Conservation (phyloP, 106 monocot species). For the Narthecium ossifragum region DNA sequence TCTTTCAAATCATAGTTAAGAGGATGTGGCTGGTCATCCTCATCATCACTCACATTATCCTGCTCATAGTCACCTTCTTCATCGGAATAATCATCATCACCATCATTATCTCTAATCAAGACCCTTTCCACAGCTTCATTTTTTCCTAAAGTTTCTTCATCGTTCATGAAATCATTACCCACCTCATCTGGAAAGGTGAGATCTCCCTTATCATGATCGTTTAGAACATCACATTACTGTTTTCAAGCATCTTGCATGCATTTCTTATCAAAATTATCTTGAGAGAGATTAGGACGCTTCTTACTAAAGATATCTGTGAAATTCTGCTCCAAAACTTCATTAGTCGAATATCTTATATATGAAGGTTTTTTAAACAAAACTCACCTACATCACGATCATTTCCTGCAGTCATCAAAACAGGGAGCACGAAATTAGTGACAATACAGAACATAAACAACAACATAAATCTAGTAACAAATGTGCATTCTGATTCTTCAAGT, state of each 20-base stretch:
- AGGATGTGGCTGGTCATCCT: slow-evolving; percentile 14
- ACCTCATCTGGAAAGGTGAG: slow-evolving; percentile 1
- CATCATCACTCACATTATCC: slow-evolving; percentile 21
- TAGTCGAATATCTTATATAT: slow-evolving; percentile 70
- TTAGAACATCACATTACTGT: slow-evolving; percentile 5
- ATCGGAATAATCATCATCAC: slow-evolving; percentile 30
- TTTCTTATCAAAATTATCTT: slow-evolving; percentile 18
- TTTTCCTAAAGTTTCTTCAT: slow-evolving; percentile 5
- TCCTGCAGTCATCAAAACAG: slow-evolving; percentile 20
- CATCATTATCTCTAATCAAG: slow-evolving; percentile 6
- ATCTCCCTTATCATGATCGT: slow-evolving; percentile 10
- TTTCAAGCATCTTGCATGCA: background rate
- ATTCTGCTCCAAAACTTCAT: slow-evolving; percentile 89
- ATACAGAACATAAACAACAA: no score
- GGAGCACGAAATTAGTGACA: no score
- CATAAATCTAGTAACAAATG: no score
- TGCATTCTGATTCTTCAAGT: no score
- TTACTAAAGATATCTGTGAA: slow-evolving; percentile 66
- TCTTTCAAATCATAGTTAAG: slow-evolving; percentile 42
- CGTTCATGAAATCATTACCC: slow-evolving; percentile 6
- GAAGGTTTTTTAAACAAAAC: slow-evolving; percentile 73
- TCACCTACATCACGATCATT: slow-evolving; percentile 66
- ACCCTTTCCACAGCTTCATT: slow-evolving; percentile 13
- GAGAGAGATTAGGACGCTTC: slow-evolving; percentile 19
- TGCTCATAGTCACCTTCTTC: slow-evolving; percentile 31